Evolutionary conservation across 306 rosid genomes (phyloP), one percentile per base, ranked within the genome.

Genomic region (Luffa aegyptiaca): DNA sequence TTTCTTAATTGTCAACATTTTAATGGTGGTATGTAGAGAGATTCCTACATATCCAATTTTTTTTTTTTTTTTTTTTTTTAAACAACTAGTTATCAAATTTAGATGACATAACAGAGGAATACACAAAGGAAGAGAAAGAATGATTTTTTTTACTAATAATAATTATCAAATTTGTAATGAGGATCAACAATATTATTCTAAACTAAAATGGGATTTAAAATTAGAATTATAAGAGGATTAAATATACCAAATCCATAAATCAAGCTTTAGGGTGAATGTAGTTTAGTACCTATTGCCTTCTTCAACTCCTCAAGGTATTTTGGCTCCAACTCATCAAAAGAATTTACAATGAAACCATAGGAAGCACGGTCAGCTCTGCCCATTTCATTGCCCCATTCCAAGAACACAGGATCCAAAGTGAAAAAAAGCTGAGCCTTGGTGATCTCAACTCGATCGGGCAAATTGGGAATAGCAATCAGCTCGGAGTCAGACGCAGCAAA

Each of bases 271-370:
- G 42, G 68, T 2, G 68, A 31, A 62, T 0, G 16, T 13, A 62
- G 33, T 5, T 13, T 0, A 63, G 48, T 65, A 65, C 45, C 72
- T 71, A 21, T 21, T 35, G 77, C 48, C 75, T 85, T 88, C 79
- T 84, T 90, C 80, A 76, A 90, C 0, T 39, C 90, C 58, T 56
- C 48, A 37, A 82, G 85, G 80, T 85, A 90, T 7, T 61, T 80
- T 2, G 85, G 83, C 78, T 92, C 96, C 79, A 84, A 70, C 44
- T 65, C 89, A 21, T 86, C 79, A 3, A 79, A 84, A 2, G 77
- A 75, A 42, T 84, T 86, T 6, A 84, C 4, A 35, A 84, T 76
- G 10, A 36, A 20, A 7, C 88, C 88, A 52, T 55, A 72, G 6
- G 88, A 69, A 18, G 42, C 76, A 12, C 1, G 17, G 10, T 86